Base-by-base conservation (phyloP, 2,329 filamentous ascomycete species). In the Sporothrix euskadiensis region DNA sequence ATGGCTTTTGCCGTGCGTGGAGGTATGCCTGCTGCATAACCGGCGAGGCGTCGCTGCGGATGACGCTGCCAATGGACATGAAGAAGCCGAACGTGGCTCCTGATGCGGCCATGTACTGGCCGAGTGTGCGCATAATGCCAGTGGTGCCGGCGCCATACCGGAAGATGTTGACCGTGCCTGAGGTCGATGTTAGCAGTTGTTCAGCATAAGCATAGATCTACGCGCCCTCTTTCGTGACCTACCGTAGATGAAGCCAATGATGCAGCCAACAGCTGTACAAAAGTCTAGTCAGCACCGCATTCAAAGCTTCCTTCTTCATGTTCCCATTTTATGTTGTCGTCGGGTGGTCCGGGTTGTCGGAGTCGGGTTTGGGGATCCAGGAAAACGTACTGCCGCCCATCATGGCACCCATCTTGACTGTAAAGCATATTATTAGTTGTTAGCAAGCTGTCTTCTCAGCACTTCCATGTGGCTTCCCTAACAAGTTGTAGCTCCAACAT, bases 171-270 rank as follows among this genome's bases (percentile, higher is more conserved):
- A 97, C 93, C 70, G 92, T 93, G 81, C 94, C 94, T 97, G 75
- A 16, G n/a, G 68, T 3, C 10, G 6, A 19, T 32, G 41, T 41
- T 44, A 49, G 69, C 35, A 26, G 26, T 26, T 26, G 1, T 26
- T 26, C 26, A 26, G 26, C 26, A 26, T 26, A 26, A 26, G 26
- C 26, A 26, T 26, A 26, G 26, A 26, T 26, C 26, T 26, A 2
- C 26, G 26, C 26, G 26, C 26, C 26, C 26, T 26, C 26, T 26
- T 26, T 2, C 26, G 9, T 44, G 8, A 7, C 14, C 12, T 86
- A 97, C 95, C 96, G 79, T 96, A 97, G 79, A 99, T 97, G 85
- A 99, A 98, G 76, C 96, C 96, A 84, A 99, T 98, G 81, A 97
- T 97, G 71, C 93, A 87, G 75, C 96, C 96, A 75, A 99, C 96